Base-by-base conservation (phyloP, 306 rosid genomes). In the Vigna radiata region DNA sequence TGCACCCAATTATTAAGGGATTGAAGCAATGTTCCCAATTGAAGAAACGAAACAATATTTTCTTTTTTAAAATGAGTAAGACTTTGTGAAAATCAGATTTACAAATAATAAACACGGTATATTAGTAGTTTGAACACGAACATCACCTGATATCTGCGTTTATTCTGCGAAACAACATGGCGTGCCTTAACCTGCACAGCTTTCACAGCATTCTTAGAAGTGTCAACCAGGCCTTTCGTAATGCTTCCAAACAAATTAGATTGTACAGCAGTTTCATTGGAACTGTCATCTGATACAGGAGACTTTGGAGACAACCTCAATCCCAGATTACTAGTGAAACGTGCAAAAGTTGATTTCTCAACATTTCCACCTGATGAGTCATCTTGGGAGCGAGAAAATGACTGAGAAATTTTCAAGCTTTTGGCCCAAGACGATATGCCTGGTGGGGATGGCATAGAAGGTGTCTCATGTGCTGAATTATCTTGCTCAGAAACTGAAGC, bases 161-260 rank as follows among this genome's bases (percentile, higher is more conserved):
- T 96, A 79, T 96, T 96, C 84, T 92, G 99, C 72, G 99, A 96
- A 75, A 96, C 99, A 75, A 64, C 97, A 86, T 96, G 99, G 5
- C 99, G 92, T 52, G 98, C 99, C 86, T 89, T 96, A 67, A 91
- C 97, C 87, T 96, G 99, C 74, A 96, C 98, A 75, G 99, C 98
- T 85, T 96, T 96, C 85, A 96, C 97, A 8, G 98, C 99, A 86
- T 80, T 96, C 87, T 70, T 92, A 21, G 99, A 96, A 71, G 98
- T 81, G 81, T 96, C 98, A 55, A 92, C 96, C 37, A 96, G 78
- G 71, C 99, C 98, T 81, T 85, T 96, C 5, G 99, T 84, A 46
- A 96, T 81, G 61, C 82, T 88, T 79, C 90, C 99, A 84, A 96
- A 71, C 66, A 96, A 81, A 87, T 94, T 89, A 79, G 99, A 86